Evolutionary conservation across 139 green algal species (phyloP), one percentile per base, ranked within the genome.

Genomic region (Prasinococcaceae sp.): DNA sequence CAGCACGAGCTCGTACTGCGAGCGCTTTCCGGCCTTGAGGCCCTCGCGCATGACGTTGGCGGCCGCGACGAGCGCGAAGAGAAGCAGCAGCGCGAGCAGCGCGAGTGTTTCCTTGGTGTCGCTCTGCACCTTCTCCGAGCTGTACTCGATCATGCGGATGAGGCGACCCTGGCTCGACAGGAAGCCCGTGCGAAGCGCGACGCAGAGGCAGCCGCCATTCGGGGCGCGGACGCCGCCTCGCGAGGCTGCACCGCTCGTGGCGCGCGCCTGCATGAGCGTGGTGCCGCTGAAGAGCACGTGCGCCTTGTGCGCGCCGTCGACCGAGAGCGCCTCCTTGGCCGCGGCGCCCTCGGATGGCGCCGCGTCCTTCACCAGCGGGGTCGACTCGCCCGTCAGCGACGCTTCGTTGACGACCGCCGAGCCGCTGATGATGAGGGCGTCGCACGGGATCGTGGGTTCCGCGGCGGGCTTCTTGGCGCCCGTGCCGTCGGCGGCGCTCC

Each of bases 111-210:
- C 58, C 33, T 37, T 50, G 20, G 37, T 47, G 26, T 58, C 57
- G 9, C 55, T 36, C n/a, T 24, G 47, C 41, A 64, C 55, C 3
- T 78, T 68, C 65, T 98, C 90, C 0, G 84, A 90, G 47, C 75
- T 85, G 74, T 92, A 92, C 29, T 98, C 66, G 55, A 98, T 98
- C 39, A 83, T 98, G 54, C 90, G 82, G 88, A 98, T 97, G 28
- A 98, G 77, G 27, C 80, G 79, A 22, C 80, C 85, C 67, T 96
- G 88, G n/a, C 74, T 75, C 4, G 88, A 97, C 56, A 90, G 82
- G 71, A 95, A 98, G 20, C 90, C 90, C n/a, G 90, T 98, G 16
- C 90, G 79, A 53, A 98, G 69, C n/a, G 95, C 85, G 1, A 93
- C 67, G 1, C 75, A 82, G 35, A 98, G 55, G 65, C 86, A 95